Evolutionary conservation across 176 grass and related monocot genomes (phyloP), one percentile per base, ranked within the genome.

Genomic region (Zoysia japonica): DNA sequence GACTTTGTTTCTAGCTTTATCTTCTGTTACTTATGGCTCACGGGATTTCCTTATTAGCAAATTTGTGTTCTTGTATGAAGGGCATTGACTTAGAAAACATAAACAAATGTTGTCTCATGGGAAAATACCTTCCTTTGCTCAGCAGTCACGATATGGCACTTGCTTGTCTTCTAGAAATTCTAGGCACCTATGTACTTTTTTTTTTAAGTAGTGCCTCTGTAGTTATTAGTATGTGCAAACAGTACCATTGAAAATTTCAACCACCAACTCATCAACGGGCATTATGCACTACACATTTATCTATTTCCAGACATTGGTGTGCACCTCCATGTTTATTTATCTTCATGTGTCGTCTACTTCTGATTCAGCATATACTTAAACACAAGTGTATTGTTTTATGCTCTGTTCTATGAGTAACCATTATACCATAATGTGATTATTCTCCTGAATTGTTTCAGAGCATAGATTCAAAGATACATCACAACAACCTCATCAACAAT

Each of bases 401-500:
- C 53, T 78, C 11, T 61, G 12, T 82, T 70, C 36, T 67, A 38
- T 78, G 17, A 45, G 60, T 74, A 44, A 67, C 5, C n/a, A 55
- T 45, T 35, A 76, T 67, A 50, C 8, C 6, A 48, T 78, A 44
- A 84, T n/a, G 48, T 60, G 35, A 11, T 60, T 57, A 70, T 50
- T 73, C 17, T 74, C 9, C 9, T 71, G 61, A 67, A 74, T 86
- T 84, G 66, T 90, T 94, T 68, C 92, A 98, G 95, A 89, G 95
- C 47, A 57, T 98, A 87, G 95, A 98, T 85, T 98, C 95, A 46
- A 98, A 98, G 95, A 98, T 98, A 79, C 95, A 98, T 85, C 95
- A 98, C 92, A 98, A 98, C 85, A 98, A 98, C 87, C 89, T 98
- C 62, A 94, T 98, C 84, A 98, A 98, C 83, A 98, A 98, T 68